Conservation (phyloP, 345 rosid genomes). For the Cardamine occulta region DNA sequence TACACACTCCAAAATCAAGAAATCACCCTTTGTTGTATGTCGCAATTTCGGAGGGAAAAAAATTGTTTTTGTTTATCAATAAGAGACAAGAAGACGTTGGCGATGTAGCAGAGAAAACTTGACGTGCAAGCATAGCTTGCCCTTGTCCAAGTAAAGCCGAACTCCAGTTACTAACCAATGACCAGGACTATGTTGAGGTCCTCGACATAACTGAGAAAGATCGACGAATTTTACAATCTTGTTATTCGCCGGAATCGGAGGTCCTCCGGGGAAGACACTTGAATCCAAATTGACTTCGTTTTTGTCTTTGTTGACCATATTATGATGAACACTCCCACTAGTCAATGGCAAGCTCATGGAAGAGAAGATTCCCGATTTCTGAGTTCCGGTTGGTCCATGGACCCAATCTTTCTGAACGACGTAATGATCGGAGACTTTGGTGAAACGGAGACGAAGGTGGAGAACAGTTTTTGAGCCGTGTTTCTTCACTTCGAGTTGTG, state of each 20-base stretch:
- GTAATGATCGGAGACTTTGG: conserved; percentile 54
- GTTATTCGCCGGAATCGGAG: conserved; percentile 56
- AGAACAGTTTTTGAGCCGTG: conserved; percentile 70
- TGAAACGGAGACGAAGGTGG: conserved; percentile 73
- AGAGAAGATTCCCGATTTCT: conserved; percentile 75
- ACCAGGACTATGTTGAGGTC: conserved; percentile 89
- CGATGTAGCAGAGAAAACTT: conserved; percentile 71
- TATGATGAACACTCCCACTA: conserved; percentile 48
- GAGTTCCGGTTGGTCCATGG: conserved; percentile 49
- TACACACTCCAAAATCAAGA: too few species aligned
- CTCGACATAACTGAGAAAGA: conserved; percentile 67
- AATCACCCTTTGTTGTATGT: too few species aligned
- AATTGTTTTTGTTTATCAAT: conserved; percentile 1
- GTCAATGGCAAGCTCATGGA: conserved; percentile 64
- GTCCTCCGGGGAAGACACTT: conserved; percentile 79
- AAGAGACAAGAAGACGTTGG: conserved; percentile 35
- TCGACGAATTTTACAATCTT: conserved; percentile 81
- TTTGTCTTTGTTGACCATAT: conserved; percentile 47
- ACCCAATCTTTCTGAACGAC: conserved; percentile 66
- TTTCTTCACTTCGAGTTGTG: conserved; percentile 74
- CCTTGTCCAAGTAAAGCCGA: conserved; percentile 67
- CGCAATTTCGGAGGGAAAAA: not conserved
- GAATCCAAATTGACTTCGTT: conserved; percentile 63
- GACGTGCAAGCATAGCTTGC: conserved; percentile 76
- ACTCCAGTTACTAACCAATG: conserved; percentile 93